A percentile compares a stretch with the other conserved stretches of the same genome.
phyloP scores from a whole-genome alignment of 2,329 filamentous ascomycete genomes.

The Aspergillus novoparasiticus region DNA sequence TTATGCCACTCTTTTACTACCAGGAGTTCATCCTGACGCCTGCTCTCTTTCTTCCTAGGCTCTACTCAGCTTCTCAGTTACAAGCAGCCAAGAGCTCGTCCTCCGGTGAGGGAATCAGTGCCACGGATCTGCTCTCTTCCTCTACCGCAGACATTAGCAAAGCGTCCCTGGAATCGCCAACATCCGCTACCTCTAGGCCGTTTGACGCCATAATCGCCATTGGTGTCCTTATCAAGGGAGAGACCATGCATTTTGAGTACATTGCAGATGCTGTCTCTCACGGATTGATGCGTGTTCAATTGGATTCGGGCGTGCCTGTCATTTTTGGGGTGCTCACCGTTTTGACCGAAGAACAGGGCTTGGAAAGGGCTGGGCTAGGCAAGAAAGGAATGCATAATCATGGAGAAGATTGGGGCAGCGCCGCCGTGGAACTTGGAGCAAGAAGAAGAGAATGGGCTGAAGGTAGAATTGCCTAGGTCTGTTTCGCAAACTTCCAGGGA shows the following conservation, averaged over 20 bases:
- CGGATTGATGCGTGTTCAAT: slow-evolving; percentile 89
- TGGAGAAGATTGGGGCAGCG: slow-evolving; percentile 92
- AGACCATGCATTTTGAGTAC: slow-evolving; percentile 99
- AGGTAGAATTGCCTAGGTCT: slow-evolving; percentile 58
- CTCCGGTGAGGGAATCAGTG: slow-evolving; percentile 38
- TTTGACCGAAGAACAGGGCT: slow-evolving; percentile 82
- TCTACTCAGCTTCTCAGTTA: slow-evolving; percentile 84
- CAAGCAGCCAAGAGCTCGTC: slow-evolving; percentile 65
- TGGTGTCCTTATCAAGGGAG: slow-evolving; percentile 95
- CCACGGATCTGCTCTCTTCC: slow-evolving; percentile 63
- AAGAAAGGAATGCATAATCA: slow-evolving; percentile 73
- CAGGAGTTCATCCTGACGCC: neutral
- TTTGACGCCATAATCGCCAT: slow-evolving; percentile 96
- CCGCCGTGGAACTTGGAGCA: slow-evolving; percentile 88
- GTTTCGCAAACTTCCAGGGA: neutral
- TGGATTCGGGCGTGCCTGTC: slow-evolving; percentile 85
- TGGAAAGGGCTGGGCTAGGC: slow-evolving; percentile 77
- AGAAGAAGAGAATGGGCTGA: slow-evolving; percentile 84
- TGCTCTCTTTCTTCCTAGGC: slow-evolving; percentile 49
- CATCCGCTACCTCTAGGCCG: slow-evolving; percentile 50
- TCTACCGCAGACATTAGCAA: slow-evolving; percentile 68
- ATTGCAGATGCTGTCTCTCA: slow-evolving; percentile 90
- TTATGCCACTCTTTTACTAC: neutral
- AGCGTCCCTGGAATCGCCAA: slow-evolving; percentile 39
- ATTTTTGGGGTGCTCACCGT: slow-evolving; percentile 92